Percentiles rank a stretch among this genome's conserved stretches.
Conservation (phyloP, 345 rosid genomes). For the Cochlearia excelsa region DNA sequence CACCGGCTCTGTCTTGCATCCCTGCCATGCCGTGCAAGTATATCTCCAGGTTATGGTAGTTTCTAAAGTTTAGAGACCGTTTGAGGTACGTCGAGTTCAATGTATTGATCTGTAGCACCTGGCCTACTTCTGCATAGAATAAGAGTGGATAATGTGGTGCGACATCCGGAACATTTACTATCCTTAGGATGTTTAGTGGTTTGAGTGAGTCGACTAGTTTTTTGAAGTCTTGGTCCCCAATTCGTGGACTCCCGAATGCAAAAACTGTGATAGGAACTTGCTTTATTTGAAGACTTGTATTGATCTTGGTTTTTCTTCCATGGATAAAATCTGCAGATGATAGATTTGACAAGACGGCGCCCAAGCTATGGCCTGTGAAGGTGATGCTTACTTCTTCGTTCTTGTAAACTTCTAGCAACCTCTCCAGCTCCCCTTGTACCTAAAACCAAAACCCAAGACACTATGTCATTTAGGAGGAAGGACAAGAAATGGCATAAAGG, state of each 20-base stretch:
- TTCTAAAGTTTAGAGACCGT: conserved; percentile 35
- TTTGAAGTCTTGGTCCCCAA: conserved; percentile 43
- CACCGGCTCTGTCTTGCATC: conserved; percentile 25
- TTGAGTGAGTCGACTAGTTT: conserved; percentile 16
- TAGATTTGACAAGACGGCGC: conserved; percentile 52
- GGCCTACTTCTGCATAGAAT: conserved; percentile 24
- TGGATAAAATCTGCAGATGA: conserved; percentile 52
- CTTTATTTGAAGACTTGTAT: conserved; percentile 8
- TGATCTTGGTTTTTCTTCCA: conserved; percentile 31
- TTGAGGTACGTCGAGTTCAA: conserved; percentile 36
- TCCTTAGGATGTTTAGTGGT: conserved; percentile 27
- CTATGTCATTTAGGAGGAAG: conserved; percentile 6
- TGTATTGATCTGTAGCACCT: conserved; percentile 32
- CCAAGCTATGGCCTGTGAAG: conserved; percentile 58
- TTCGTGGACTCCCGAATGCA: conserved; percentile 48
- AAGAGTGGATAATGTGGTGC: conserved; percentile 38
- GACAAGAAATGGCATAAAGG: neutral
- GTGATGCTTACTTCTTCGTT: conserved; percentile 65
- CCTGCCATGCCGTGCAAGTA: conserved; percentile 41
- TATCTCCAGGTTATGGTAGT: conserved; percentile 38
- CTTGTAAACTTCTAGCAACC: conserved; percentile 46
- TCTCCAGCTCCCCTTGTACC: conserved; percentile 50
- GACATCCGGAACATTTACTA: conserved; percentile 35
- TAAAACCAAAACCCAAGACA: conserved; percentile 26
- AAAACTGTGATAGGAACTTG: conserved; percentile 52